Evolutionary conservation across 2,329 filamentous ascomycete genomes (phyloP).

Genomic region (Mollisiaceae sp.): DNA sequence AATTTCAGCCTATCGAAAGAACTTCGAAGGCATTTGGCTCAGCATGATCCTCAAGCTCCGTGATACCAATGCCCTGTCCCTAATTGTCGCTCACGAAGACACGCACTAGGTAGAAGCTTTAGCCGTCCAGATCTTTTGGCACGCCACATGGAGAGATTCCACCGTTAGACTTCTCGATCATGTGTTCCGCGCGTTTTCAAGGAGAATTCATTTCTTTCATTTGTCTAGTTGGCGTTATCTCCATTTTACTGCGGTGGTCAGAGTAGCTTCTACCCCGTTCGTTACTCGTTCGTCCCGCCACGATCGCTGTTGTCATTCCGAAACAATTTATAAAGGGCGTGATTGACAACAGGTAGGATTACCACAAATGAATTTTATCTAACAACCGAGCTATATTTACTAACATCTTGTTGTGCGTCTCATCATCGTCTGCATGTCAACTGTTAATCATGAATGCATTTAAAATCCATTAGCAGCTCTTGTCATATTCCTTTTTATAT

Average conservation of each 20-base stretch:
- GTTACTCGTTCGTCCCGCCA: neutral
- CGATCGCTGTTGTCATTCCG: neutral
- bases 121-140: constrained; percentile 19
- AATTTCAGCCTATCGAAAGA: constrained; percentile 20
- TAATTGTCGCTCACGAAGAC: constrained; percentile 3
- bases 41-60: neutral
- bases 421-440: neutral
- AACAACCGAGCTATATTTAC: neutral
- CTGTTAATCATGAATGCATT: neutral
- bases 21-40: constrained; percentile 14
- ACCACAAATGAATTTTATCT: no score
- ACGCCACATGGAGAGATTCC: constrained; percentile 18
- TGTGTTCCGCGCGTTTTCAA: neutral
- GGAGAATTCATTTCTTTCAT: neutral
- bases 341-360: neutral
- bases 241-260: neutral
- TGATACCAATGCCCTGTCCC: constrained; percentile 15
- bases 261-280: neutral
- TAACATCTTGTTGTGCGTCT: neutral
- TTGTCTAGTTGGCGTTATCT: neutral
- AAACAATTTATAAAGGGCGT: neutral
- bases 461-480: neutral
- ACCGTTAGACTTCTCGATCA: constrained; percentile 2
- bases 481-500: neutral
- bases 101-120: neutral